Percentiles rank a stretch among this genome's conserved stretches.
These are phyloP conservation scores for Dacryopinax primogenitus DNA, from an alignment of 768 basidiomycete genomes.

Conservation along the genomic window DNA sequence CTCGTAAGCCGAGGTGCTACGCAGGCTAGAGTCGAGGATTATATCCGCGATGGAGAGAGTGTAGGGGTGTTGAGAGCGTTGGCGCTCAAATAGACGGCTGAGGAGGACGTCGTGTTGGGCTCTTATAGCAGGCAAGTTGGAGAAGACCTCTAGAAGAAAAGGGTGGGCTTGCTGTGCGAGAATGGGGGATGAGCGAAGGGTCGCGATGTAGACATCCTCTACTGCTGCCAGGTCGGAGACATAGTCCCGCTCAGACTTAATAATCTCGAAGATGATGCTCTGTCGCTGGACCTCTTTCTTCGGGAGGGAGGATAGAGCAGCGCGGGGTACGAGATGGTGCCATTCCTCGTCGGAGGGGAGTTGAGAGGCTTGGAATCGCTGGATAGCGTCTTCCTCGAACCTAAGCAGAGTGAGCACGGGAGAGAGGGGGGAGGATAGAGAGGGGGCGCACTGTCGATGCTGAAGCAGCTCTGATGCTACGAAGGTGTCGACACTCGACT, in stretches of 20 bases:
- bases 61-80: conserved; percentile 73
- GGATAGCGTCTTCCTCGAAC: conserved; percentile 41
- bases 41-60: conserved; percentile 75
- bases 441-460: background rate
- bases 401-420: background rate
- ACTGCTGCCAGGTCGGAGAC: conserved; percentile 63
- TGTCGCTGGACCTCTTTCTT: conserved; percentile 74
- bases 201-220: conserved; percentile 62
- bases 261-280: conserved; percentile 74
- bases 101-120: conserved; percentile 57
- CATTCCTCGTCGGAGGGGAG: conserved; percentile 65
- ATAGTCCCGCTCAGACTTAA: conserved; percentile 83
- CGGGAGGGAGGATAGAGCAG: conserved; percentile 55
- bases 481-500: background rate
- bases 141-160: conserved; percentile 74
- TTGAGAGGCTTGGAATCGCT: conserved; percentile 53
- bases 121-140: conserved; percentile 59
- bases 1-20: conserved; percentile 57
- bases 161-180: conserved; percentile 44
- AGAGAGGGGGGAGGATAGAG: background rate
- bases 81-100: conserved; percentile 58
- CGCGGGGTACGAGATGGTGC: conserved; percentile 63
- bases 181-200: conserved; percentile 48
- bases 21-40: conserved; percentile 45
- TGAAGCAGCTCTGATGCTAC: background rate